Evolutionary conservation across 2,329 filamentous ascomycete species (phyloP), one percentile per base, ranked within the genome.

Genomic region (Pseudogymnoascus sp.): DNA sequence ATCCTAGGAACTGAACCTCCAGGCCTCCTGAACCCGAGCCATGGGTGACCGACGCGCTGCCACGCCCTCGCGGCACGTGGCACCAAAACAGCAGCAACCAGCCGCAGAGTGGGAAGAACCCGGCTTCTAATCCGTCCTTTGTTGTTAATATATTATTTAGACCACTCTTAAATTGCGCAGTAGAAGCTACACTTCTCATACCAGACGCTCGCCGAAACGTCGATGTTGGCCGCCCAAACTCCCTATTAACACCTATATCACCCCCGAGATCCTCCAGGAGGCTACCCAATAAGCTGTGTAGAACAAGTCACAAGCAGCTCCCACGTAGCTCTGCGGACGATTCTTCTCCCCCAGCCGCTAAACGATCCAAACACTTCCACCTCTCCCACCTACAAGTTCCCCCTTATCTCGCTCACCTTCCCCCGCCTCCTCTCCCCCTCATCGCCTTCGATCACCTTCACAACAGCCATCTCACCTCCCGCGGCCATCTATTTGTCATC

Each of bases 401-500:
- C 41, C 13, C 13, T 8, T 50, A 17, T 7, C 26, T 11, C n/a
- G 31, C 44, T 13, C 44, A 50, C n/a, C 13, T 15, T 5, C 24
- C 40, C 8, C 13, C 47, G 9, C 47, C 47, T 3, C 15, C 15
- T 2, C 47, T 35, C 5, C 47, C 47, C 29, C n/a, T 21, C 15
- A 9, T 9, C 47, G 29, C 47, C 29, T 54, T 54, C 29, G 29
- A 54, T 29, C 13, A 15, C 47, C 47, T 54, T 29, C 47, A 54
- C 29, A 33, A 17, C 5, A 29, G 29, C 47, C 15, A 54, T 13
- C 47, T 54, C 47, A 54, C 47, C 33, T 54, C 47, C n/a, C 47
- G 29, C 15, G 78, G 78, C 15, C 74, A 77, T 7, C 84, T 86
- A 70, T 90, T 89, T 68, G 82, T 90, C 59, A 79, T 90, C 37